Evolutionary conservation across 1,284 basidiomycete genomes (phyloP).

Genomic region (Leccinum olivaceoglutinosum): DNA sequence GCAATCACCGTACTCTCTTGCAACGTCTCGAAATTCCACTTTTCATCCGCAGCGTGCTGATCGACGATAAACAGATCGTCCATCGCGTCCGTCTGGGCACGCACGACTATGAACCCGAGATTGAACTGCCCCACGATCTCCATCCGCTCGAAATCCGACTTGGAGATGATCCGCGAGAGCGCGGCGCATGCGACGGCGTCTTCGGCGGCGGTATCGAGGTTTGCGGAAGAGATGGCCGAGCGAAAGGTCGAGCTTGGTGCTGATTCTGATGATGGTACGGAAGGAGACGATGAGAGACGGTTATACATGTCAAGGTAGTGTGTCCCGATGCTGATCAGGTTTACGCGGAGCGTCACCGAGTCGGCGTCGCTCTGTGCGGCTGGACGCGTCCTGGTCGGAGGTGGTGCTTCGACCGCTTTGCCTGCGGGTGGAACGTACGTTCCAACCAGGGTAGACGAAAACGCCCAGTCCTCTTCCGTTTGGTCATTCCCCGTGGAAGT

Average conservation of each 20-base stretch:
- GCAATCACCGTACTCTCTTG: constrained; percentile 86
- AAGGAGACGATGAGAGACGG: not conserved
- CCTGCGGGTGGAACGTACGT: constrained; percentile 17
- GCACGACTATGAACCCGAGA: constrained; percentile 88
- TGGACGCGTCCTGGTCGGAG: constrained; percentile 1
- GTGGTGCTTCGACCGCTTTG: constrained; percentile 13
- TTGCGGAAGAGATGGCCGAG: constrained; percentile 42
- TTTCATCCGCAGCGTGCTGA: constrained; percentile 90
- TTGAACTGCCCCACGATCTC: constrained; percentile 93
- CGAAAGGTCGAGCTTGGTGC: constrained; percentile 18
- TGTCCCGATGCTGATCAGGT: constrained; percentile 36
- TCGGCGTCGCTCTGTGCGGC: constrained; percentile 4
- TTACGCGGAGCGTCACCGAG: constrained; percentile 39
- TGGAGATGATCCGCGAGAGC: constrained; percentile 83
- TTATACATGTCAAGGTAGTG: constrained; percentile 24
- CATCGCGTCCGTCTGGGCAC: constrained; percentile 24
- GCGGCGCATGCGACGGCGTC: constrained; percentile 61
- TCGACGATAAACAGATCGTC: constrained; percentile 95
- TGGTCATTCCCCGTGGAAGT: constrained; percentile 12
- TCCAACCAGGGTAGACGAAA: constrained; percentile 26
- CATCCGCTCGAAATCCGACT: constrained; percentile 86
- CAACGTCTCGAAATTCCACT: constrained; percentile 95
- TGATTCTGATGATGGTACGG: not conserved
- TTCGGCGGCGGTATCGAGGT: constrained; percentile 55
- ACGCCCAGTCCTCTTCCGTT: constrained; percentile 25